A percentile compares a stretch with the other conserved stretches of the same genome.
phyloP scores from a whole-genome alignment of 129 eudicot species.

The Flaveria robusta region DNA sequence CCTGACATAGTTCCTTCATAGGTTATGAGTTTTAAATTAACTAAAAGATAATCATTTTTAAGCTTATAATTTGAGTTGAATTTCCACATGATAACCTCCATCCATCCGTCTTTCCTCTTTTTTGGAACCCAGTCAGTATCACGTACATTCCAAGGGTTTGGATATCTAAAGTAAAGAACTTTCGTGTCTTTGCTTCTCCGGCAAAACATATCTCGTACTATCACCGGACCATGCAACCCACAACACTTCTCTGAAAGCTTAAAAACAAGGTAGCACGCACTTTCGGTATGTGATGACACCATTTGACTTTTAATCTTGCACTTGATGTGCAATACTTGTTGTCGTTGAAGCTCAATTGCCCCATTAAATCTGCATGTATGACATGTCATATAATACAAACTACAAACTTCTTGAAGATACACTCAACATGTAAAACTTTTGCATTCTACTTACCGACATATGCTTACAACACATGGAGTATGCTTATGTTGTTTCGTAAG shows the following conservation, averaged over 20 bases:
- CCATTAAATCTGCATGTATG: neutral
- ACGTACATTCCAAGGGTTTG: neutral
- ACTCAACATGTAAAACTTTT: neutral
- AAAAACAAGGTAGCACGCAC: slow-evolving; percentile 7
- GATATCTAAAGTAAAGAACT: slow-evolving; percentile 9
- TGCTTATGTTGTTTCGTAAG: no score
- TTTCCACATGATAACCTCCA: slow-evolving; percentile 18
- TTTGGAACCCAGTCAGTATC: neutral
- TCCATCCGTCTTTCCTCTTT: slow-evolving; percentile 19
- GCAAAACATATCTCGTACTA: neutral
- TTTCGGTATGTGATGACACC: neutral
- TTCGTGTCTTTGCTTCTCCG: slow-evolving; percentile 1
- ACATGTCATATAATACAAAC: neutral
- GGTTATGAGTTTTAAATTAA: neutral
- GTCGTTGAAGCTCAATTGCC: neutral
- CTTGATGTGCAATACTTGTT: neutral
- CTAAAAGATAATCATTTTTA: neutral
- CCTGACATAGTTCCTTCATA: slow-evolving; percentile 25
- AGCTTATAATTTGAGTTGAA: neutral
- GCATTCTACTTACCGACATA: neutral
- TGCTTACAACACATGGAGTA: no score
- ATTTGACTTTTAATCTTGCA: neutral
- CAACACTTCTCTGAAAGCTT: slow-evolving; percentile 16
- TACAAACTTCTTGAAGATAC: neutral
- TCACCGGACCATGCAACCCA: slow-evolving; percentile 23